Percentiles rank a stretch among this genome's conserved stretches.
phyloP scores from a whole-genome alignment of 2,329 filamentous ascomycete genomes.

The Calonectria leucothoes region DNA sequence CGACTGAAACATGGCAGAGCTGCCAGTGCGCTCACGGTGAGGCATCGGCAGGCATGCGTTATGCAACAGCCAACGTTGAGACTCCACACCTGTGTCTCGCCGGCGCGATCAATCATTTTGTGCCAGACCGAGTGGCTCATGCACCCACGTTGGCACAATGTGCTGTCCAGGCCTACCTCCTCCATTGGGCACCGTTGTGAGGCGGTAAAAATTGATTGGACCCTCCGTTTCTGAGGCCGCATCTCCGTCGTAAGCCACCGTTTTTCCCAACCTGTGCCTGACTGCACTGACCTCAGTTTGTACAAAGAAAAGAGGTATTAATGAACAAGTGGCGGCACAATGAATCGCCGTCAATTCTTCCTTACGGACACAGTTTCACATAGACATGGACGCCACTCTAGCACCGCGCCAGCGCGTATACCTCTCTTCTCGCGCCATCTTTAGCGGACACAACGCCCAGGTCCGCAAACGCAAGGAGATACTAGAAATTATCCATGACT shows the following conservation, averaged over 20 bases:
- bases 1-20: background rate
- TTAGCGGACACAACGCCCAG: background rate
- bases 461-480: background rate
- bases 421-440: background rate
- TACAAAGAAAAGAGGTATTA: background rate
- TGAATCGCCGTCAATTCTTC: background rate
- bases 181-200: background rate
- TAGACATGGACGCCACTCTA: background rate
- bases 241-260: background rate
- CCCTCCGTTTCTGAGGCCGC: background rate
- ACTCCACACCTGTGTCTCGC: background rate
- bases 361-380: no score
- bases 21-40: background rate
- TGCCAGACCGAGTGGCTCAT: background rate
- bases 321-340: background rate
- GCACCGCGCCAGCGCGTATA: slow-evolving; percentile 8
- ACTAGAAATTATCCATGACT: background rate
- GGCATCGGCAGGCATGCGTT: background rate
- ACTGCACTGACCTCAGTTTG: background rate
- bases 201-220: background rate
- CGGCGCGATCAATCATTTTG: background rate
- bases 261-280: background rate
- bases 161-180: background rate
- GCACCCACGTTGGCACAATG: background rate
- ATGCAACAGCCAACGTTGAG: background rate